A percentile compares a stretch with the other conserved stretches of the same genome.
Conservation (phyloP, 768 basidiomycete genomes). For the Calocera viscosa region DNA sequence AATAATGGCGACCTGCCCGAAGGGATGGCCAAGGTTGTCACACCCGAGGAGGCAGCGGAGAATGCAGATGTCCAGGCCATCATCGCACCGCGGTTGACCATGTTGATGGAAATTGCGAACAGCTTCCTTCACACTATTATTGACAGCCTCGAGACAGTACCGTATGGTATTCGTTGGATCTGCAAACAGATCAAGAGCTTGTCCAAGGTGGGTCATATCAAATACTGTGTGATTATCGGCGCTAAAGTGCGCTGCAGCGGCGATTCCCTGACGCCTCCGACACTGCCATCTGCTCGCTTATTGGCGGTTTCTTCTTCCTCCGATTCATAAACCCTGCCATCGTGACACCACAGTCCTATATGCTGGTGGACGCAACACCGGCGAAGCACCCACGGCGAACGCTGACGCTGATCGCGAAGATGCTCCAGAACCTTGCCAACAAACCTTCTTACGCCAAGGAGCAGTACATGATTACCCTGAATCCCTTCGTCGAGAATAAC, state of each 20-base stretch:
- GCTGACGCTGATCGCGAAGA: conserved; percentile 95
- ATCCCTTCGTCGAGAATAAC: conserved; percentile 98
- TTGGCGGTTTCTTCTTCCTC: conserved; percentile 99
- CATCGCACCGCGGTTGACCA: conserved; percentile 89
- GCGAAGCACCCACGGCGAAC: conserved; percentile 96
- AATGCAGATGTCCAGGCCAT: conserved; percentile 96
- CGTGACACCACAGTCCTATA: conserved; percentile 98
- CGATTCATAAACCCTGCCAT: conserved; percentile 99
- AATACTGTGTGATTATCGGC: conserved; percentile 2
- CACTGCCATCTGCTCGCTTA: conserved; percentile 94
- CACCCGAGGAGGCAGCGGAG: conserved; percentile 87
- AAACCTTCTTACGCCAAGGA: conserved; percentile 98
- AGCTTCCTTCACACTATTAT: conserved; percentile 96
- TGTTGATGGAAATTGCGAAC: conserved; percentile 99
- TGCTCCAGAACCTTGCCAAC: conserved; percentile 98
- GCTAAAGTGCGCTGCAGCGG: conserved; percentile 39
- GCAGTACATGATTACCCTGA: conserved; percentile 95
- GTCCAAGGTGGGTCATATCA: conserved; percentile 52
- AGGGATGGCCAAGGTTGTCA: conserved; percentile 82
- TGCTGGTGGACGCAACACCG: conserved; percentile 95
- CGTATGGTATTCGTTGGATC: conserved; percentile 99
- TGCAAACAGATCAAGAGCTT: conserved; percentile 98
- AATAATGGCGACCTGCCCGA: conserved; percentile 86
- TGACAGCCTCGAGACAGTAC: conserved; percentile 95
- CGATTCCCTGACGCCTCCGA: conserved; percentile 99